Conservation (phyloP, 2,329 filamentous ascomycete genomes). For the Pseudogymnoascus sp. region DNA sequence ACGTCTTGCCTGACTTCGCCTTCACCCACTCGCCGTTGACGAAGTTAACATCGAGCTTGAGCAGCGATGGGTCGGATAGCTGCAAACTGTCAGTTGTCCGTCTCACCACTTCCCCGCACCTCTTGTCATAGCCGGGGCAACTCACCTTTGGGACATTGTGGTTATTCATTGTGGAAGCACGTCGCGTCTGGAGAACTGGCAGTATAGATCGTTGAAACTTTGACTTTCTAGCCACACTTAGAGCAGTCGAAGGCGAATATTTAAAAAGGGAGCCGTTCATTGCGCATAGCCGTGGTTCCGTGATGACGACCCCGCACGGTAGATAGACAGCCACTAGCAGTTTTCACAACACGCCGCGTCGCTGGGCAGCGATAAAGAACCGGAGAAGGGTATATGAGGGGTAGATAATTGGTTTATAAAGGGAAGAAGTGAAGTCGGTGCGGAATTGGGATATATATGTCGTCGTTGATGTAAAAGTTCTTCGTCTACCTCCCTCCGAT, state of each 20-base stretch:
- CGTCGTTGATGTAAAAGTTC: not conserved
- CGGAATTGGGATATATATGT: not conserved
- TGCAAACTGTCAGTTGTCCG: slow-evolving; percentile 27
- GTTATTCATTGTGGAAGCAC: slow-evolving; percentile 10
- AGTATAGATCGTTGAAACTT: slow-evolving; percentile 10
- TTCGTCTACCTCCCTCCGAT: not conserved
- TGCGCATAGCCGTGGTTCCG: not conserved
- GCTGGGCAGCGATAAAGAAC: slow-evolving; percentile 2
- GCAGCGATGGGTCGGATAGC: slow-evolving; percentile 71
- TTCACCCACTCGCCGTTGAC: slow-evolving; percentile 90
- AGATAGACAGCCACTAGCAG: not conserved
- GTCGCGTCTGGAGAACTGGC: slow-evolving; percentile 7
- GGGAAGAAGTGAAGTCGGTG: not conserved
- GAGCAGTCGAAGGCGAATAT: not conserved
- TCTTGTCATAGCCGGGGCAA: not conserved
- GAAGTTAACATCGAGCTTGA: slow-evolving; percentile 74
- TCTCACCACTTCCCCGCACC: not conserved
- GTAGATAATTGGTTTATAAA: not conserved
- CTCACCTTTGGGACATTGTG: slow-evolving; percentile 11
- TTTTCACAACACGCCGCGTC: not conserved
- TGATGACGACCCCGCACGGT: not conserved
- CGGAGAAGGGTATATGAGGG: not conserved
- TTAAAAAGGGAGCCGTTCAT: slow-evolving; percentile 1
- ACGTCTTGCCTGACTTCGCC: slow-evolving; percentile 82
- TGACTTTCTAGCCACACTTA: not conserved